Percentiles rank a stretch among this genome's conserved stretches.
These are phyloP conservation scores for Phytophthora hybrid DNA, from an alignment of 352 stramenopile species.

Conservation along the genomic window DNA sequence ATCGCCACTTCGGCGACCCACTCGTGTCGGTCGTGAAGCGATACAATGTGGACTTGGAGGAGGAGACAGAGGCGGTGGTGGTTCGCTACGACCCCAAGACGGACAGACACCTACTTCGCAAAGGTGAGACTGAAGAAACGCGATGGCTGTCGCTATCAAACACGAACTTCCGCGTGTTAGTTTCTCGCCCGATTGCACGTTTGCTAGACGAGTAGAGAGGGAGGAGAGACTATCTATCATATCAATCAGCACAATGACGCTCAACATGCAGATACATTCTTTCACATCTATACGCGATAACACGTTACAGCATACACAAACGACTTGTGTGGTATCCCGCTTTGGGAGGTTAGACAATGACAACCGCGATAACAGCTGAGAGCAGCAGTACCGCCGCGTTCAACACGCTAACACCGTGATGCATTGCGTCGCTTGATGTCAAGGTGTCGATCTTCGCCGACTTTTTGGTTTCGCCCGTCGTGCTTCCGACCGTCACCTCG, in stretches of 20 bases:
- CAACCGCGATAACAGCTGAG: background rate
- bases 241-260: background rate
- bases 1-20: slow-evolving; percentile 51
- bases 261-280: background rate
- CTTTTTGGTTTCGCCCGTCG: background rate
- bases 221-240: background rate
- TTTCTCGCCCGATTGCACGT: slow-evolving; percentile 43
- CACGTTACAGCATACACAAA: slow-evolving; percentile 23
- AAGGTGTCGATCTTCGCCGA: slow-evolving; percentile 13
- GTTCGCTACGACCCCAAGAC: slow-evolving; percentile 50
- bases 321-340: background rate
- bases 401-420: background rate
- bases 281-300: slow-evolving; percentile 15
- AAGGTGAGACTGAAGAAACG: slow-evolving; percentile 48
- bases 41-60: slow-evolving; percentile 50
- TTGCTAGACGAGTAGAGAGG: slow-evolving; percentile 23
- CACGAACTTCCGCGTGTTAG: slow-evolving; percentile 52
- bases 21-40: slow-evolving; percentile 45
- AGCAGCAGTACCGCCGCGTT: background rate
- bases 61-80: slow-evolving; percentile 62
- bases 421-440: slow-evolving; percentile 6
- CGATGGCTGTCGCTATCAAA: slow-evolving; percentile 65
- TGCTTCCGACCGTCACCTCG: slow-evolving; percentile 11
- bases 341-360: slow-evolving; percentile 1
- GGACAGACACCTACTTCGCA: slow-evolving; percentile 57